Evolutionary conservation across 108 stramenopile species (phyloP).

Genomic region (Nitzschia palea): DNA sequence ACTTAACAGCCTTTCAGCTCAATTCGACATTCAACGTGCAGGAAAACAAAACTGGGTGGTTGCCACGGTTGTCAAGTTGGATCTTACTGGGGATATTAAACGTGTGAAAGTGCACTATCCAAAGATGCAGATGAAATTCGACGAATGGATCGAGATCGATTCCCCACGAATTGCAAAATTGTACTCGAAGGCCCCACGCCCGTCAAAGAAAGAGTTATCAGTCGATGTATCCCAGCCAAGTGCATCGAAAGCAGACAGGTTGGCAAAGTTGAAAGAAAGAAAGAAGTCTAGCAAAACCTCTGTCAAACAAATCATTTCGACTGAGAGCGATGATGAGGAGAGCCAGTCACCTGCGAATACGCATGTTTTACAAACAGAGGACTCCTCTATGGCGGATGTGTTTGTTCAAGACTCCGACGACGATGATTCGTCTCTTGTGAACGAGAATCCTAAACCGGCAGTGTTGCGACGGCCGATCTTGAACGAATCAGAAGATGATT

Average conservation of each 20-base stretch:
- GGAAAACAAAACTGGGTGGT: conserved; percentile 49
- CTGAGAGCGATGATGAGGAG: not conserved
- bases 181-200: conserved; percentile 16
- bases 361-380: not conserved
- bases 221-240: not conserved
- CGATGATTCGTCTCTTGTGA: too few relatives aligned
- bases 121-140: conserved; percentile 41
- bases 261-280: not conserved
- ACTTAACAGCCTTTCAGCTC: conserved; percentile 42
- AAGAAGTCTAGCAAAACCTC: not conserved
- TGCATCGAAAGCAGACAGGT: not conserved
- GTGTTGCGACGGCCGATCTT: too few relatives aligned
- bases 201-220: conserved; percentile 5
- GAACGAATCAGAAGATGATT: too few relatives aligned
- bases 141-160: conserved; percentile 74
- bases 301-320: not conserved
- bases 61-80: conserved; percentile 64
- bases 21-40: conserved; percentile 78
- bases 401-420: conserved; percentile 15
- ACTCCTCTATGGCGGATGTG: conserved; percentile 15
- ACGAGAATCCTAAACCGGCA: too few relatives aligned
- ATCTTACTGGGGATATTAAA: conserved; percentile 50
- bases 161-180: conserved; percentile 67
- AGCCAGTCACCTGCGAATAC: not conserved
- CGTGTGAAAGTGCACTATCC: conserved; percentile 75